Evolutionary conservation across 257 asterid genomes (phyloP).

Genomic region (Plantago ovata): DNA sequence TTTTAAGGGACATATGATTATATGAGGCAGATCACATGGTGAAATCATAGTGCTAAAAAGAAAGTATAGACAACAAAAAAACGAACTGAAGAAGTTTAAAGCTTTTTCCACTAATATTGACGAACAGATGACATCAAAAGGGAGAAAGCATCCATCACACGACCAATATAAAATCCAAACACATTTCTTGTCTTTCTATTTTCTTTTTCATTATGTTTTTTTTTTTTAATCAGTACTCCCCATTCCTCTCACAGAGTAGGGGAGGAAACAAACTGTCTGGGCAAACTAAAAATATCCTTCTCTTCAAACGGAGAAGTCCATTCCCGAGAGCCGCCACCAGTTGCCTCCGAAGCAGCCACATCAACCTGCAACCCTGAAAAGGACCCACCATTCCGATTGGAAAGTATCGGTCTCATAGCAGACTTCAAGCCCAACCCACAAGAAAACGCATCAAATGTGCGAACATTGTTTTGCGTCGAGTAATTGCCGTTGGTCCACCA

Average conservation of each 20-base stretch:
- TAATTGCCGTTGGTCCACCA: conserved; percentile 42
- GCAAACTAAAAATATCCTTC: conserved; percentile 76
- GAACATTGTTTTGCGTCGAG: conserved; percentile 35
- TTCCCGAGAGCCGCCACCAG: conserved; percentile 54
- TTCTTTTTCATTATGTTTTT: no score
- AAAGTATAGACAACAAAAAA: neutral
- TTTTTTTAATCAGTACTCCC: no score
- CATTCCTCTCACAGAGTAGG: conserved; percentile 60
- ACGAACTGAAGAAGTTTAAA: conserved; percentile 21
- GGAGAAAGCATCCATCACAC: no score
- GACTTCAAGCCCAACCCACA: conserved; percentile 46
- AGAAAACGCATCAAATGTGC: conserved; percentile 42
- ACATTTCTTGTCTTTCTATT: conserved; percentile 34
- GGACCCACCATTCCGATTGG: conserved; percentile 35
- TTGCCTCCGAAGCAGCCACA: conserved; percentile 32
- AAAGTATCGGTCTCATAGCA: conserved; percentile 46
- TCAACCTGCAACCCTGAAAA: conserved; percentile 50
- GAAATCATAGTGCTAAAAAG: neutral
- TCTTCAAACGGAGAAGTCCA: conserved; percentile 97
- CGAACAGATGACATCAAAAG: conserved; percentile 32
- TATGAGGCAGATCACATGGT: no score
- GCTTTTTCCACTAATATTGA: conserved; percentile 35
- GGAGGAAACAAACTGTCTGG: conserved; percentile 92
- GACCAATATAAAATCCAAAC: no score
- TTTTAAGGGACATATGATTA: no score